These are phyloP conservation scores for Cyclotella cryptica DNA, from an alignment of 108 stramenopile genomes.

Conservation along the genomic window DNA sequence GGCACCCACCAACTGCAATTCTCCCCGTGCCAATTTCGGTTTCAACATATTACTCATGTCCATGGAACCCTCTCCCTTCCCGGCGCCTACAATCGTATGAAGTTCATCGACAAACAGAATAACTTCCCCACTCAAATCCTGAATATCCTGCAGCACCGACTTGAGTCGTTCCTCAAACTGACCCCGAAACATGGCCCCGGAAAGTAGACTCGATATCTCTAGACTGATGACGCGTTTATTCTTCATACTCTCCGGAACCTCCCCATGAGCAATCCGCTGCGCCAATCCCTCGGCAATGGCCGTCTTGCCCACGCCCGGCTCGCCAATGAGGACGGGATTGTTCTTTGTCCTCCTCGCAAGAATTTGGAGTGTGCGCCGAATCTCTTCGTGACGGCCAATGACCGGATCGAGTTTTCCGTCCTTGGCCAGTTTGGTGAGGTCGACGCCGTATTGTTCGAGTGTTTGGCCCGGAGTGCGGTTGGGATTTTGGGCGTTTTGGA, in stretches of 20 bases:
- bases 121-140: conserved; percentile 76
- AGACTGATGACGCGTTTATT: conserved; percentile 82
- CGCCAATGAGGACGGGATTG: conserved; percentile 95
- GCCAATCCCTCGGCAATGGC: conserved; percentile 88
- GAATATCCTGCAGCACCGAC: conserved; percentile 89
- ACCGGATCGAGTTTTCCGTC: conserved; percentile 95
- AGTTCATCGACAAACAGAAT: conserved; percentile 98
- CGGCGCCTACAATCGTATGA: conserved; percentile 94
- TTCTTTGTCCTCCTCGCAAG: conserved; percentile 76
- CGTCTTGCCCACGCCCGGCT: conserved; percentile 71
- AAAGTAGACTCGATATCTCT: conserved; percentile 87
- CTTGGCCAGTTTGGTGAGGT: conserved; percentile 82
- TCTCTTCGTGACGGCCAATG: conserved; percentile 97
- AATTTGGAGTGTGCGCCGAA: conserved; percentile 92
- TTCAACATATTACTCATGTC: conserved; percentile 96
- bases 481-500: conserved; percentile 23
- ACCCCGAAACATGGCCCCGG: conserved; percentile 95
- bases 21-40: conserved; percentile 94
- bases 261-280: conserved; percentile 69
- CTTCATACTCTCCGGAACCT: conserved; percentile 83
- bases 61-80: conserved; percentile 72
- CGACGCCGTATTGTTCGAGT: conserved; percentile 87
- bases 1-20: conserved; percentile 95
- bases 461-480: conserved; percentile 54
- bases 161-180: conserved; percentile 98